phyloP scores from a whole-genome alignment of 2,329 filamentous ascomycete genomes.

The Zymoseptoria crescenta region DNA sequence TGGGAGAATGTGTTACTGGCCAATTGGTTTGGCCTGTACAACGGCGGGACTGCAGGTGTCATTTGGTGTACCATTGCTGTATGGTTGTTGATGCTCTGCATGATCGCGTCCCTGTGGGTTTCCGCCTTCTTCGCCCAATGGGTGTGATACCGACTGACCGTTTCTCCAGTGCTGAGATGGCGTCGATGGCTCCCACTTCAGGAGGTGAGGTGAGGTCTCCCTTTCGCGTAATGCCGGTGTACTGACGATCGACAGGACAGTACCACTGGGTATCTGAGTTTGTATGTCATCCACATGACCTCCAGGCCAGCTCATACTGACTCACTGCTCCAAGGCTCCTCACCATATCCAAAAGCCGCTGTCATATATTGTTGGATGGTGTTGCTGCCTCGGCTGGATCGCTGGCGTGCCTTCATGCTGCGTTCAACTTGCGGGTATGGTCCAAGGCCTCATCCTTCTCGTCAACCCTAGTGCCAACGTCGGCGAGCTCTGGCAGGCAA shows the following conservation, averaged over 20 bases:
- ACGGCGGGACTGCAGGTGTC: constrained; percentile 25
- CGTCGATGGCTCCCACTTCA: constrained; percentile 27
- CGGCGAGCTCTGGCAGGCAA: constrained; percentile 23
- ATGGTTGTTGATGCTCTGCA: constrained; percentile 27
- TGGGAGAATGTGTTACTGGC: constrained; percentile 46
- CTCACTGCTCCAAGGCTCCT: constrained; percentile 17
- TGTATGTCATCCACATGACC: not conserved
- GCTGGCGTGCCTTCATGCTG: constrained; percentile 26
- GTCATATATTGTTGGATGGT: constrained; percentile 41
- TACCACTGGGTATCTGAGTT: constrained; percentile 21
- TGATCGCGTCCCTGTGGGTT: constrained; percentile 26
- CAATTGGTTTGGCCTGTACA: constrained; percentile 25
- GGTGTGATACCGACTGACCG: constrained; percentile 3
- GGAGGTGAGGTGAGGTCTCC: constrained; percentile 4
- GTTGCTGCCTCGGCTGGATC: constrained; percentile 29
- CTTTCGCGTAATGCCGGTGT: not conserved
- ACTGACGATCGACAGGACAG: constrained; percentile 8
- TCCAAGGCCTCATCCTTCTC: constrained; percentile 26
- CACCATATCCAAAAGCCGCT: constrained; percentile 35
- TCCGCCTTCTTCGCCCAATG: not conserved
- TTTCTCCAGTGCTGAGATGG: constrained; percentile 24
- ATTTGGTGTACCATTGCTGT: constrained; percentile 28
- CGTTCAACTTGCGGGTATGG: constrained; percentile 24
- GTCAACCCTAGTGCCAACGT: constrained; percentile 22
- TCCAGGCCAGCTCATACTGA: constrained; percentile 20